Conservation (phyloP, 116 monocot genomes). For the Trichopus zeylanicus region DNA sequence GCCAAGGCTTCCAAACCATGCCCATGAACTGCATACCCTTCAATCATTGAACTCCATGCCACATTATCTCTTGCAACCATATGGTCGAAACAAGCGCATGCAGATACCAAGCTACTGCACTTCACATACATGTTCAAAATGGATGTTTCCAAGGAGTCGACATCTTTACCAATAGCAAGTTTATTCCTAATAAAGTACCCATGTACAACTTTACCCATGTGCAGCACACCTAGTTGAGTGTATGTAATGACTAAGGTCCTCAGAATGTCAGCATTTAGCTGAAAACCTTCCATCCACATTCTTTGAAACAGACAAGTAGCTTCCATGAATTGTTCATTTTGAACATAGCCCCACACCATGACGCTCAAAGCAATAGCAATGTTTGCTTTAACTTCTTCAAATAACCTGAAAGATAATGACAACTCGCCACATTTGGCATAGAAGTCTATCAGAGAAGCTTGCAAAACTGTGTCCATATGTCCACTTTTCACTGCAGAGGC, state of each 20-base stretch:
- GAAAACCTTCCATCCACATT: conserved; percentile 13
- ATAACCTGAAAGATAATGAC: conserved; percentile 12
- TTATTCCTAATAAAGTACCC: conserved; percentile 24
- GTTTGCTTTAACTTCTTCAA: conserved; percentile 18
- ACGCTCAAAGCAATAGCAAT: conserved; percentile 8
- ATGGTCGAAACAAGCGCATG: conserved; percentile 23
- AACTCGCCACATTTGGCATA: conserved; percentile 37
- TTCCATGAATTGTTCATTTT: conserved; percentile 15
- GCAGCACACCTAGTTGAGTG: conserved; percentile 15
- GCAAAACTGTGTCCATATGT: conserved; percentile 17
- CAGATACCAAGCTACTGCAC: conserved; percentile 20
- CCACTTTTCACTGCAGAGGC: conserved; percentile 25
- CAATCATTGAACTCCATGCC: conserved; percentile 39
- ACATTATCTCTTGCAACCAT: conserved; percentile 30
- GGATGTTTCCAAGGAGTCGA: conserved; percentile 22
- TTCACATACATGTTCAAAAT: conserved; percentile 41
- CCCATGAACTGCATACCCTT: conserved; percentile 36
- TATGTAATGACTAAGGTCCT: conserved; percentile 19
- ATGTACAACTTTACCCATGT: conserved; percentile 29
- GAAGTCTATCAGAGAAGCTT: conserved; percentile 26
- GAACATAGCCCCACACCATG: conserved; percentile 33
- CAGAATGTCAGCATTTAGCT: conserved; percentile 13
- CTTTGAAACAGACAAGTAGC: conserved; percentile 17
- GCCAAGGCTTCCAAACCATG: conserved; percentile 23
- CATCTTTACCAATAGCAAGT: not conserved